A percentile compares a stretch with the other conserved stretches of the same genome.
phyloP scores from a whole-genome alignment of 2,329 filamentous ascomycete genomes.

The Beauveria rudraprayagi region DNA sequence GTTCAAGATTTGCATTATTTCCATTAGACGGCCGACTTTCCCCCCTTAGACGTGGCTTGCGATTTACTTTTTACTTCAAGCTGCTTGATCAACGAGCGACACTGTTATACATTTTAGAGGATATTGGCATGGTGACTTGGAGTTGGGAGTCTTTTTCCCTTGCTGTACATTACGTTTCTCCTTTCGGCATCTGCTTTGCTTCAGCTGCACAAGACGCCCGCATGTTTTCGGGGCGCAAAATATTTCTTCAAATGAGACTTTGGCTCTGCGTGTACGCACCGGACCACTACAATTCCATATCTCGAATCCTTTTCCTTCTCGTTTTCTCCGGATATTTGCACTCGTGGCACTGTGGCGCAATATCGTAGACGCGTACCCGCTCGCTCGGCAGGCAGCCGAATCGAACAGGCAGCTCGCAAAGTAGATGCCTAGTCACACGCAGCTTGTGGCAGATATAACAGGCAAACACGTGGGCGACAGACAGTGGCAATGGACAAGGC shows the following conservation, averaged over 20 bases:
- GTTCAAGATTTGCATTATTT: not conserved
- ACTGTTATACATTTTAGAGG: slow-evolving; percentile 14
- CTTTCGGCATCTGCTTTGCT: not conserved
- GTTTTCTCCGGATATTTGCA: not conserved
- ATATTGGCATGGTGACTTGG: slow-evolving; percentile 7
- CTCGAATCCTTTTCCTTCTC: not conserved
- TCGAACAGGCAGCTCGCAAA: not conserved
- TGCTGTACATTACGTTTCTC: slow-evolving; percentile 4
- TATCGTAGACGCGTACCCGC: not conserved
- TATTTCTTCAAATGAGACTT: slow-evolving; percentile 13
- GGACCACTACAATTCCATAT: slow-evolving; percentile 12
- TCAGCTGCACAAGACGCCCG: not conserved
- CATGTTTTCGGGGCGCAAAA: slow-evolving; percentile 1
- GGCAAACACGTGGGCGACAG: not conserved
- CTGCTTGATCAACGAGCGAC: slow-evolving; percentile 9
- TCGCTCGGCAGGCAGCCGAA: not conserved
- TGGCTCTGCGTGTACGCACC: slow-evolving; percentile 21
- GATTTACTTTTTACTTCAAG: slow-evolving; percentile 3
- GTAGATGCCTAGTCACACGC: not conserved
- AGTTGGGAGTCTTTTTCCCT: not conserved
- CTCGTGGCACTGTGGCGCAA: not conserved
- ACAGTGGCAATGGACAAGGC: not conserved
- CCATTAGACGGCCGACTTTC: not conserved
- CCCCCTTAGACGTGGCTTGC: slow-evolving; percentile 6
- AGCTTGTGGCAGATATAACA: not conserved